A percentile compares a stretch with the other conserved stretches of the same genome.
Conservation (phyloP, 1,284 basidiomycete species). For the Pseudozyma thailandica region DNA sequence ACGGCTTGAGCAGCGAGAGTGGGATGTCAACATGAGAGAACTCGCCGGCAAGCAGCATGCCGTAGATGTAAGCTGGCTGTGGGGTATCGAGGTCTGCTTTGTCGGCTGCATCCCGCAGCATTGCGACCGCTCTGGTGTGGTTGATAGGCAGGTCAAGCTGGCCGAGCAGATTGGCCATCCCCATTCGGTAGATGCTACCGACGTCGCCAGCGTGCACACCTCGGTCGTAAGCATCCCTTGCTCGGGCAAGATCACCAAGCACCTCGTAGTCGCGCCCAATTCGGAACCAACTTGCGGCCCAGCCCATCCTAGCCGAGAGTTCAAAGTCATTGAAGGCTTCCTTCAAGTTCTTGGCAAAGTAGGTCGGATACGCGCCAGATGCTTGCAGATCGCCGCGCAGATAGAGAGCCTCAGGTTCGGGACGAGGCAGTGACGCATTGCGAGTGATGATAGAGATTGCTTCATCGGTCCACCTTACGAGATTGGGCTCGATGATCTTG, state of each 20-base stretch:
- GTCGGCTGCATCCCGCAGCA: slow-evolving; percentile 81
- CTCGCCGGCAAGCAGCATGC: slow-evolving; percentile 80
- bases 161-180: slow-evolving; percentile 88
- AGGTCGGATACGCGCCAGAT: slow-evolving; percentile 72
- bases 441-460: slow-evolving; percentile 70
- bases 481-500: slow-evolving; percentile 74
- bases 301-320: slow-evolving; percentile 63
- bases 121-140: slow-evolving; percentile 75
- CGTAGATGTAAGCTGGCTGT: slow-evolving; percentile 83
- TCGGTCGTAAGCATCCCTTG: slow-evolving; percentile 83
- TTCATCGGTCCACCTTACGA: slow-evolving; percentile 75
- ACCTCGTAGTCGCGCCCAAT: slow-evolving; percentile 90
- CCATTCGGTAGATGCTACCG: slow-evolving; percentile 77
- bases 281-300: slow-evolving; percentile 77
- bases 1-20: slow-evolving; percentile 32
- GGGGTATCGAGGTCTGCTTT: slow-evolving; percentile 80
- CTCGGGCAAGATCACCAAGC: slow-evolving; percentile 77
- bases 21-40: slow-evolving; percentile 60
- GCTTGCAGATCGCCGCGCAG: slow-evolving; percentile 78
- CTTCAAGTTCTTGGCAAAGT: slow-evolving; percentile 75
- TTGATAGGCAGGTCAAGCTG: slow-evolving; percentile 78
- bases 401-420: slow-evolving; percentile 79
- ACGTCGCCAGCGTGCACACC: slow-evolving; percentile 78
- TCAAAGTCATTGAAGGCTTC: slow-evolving; percentile 85
- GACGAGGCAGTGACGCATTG: slow-evolving; percentile 57